A percentile compares a stretch with the other conserved stretches of the same genome.
Evolutionary conservation across 352 stramenopile species (phyloP).

Genomic region (Plasmopara halstedii): DNA sequence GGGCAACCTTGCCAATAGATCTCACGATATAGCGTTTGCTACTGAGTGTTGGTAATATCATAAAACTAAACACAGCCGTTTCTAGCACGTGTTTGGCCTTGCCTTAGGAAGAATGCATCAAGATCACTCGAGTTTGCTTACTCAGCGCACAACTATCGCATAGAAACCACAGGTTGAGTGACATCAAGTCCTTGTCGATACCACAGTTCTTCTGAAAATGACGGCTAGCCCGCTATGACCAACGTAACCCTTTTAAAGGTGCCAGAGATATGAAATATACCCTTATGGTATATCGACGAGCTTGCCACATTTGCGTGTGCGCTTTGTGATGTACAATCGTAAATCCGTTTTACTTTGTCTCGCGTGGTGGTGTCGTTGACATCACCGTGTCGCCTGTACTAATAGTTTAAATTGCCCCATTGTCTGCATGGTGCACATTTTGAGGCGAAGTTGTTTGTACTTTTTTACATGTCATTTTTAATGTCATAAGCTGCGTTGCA

Average conservation of each 20-base stretch:
- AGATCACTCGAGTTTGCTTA: not conserved
- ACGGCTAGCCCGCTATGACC: constrained; percentile 7
- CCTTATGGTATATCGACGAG: constrained; percentile 4
- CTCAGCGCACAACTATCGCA: no score
- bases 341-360: constrained; percentile 8
- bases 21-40: constrained; percentile 2
- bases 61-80: constrained; percentile 3
- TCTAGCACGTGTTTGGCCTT: not conserved
- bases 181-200: constrained; percentile 1
- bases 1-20: not conserved
- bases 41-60: constrained; percentile 1
- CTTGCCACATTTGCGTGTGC: constrained; percentile 11
- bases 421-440: constrained; percentile 12
- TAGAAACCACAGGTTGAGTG: not conserved
- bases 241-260: constrained; percentile 14
- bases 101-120: not conserved
- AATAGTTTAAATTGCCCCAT: constrained; percentile 10
- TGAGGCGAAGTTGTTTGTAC: constrained; percentile 12
- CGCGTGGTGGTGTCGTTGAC: constrained; percentile 10
- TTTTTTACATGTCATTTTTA: constrained; percentile 13
- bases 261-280: constrained; percentile 1
- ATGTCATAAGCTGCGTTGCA: constrained; percentile 20
- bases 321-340: constrained; percentile 7
- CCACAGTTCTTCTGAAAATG: constrained; percentile 11
- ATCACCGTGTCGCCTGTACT: constrained; percentile 15